Percentiles rank a stretch among this genome's conserved stretches.
These are phyloP conservation scores for Aspergillus melleus DNA, from an alignment of 2,329 filamentous ascomycete species.

Conservation along the genomic window DNA sequence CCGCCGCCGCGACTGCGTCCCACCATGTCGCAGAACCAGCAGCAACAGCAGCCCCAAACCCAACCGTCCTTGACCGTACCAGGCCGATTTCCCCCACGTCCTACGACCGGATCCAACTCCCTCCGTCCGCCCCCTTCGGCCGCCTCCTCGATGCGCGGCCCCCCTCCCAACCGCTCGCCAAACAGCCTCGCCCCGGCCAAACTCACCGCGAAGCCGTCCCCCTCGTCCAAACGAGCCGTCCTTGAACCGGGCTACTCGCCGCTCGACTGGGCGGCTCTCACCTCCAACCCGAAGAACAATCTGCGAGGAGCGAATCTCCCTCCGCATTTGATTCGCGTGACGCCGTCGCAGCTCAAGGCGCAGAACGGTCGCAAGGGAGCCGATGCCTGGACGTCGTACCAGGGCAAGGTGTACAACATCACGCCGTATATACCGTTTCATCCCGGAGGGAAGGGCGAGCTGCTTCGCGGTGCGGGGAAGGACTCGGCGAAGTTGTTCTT, in stretches of 20 bases:
- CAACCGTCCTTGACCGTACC: not conserved
- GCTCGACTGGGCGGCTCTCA: constrained; percentile 89
- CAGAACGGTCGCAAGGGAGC: constrained; percentile 81
- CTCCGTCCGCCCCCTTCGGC: constrained; percentile 38
- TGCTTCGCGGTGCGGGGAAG: constrained; percentile 63
- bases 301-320: constrained; percentile 60
- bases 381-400: constrained; percentile 87
- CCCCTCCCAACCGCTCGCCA: constrained; percentile 42
- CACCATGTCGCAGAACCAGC: constrained; percentile 22
- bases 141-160: constrained; percentile 44
- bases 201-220: constrained; percentile 47
- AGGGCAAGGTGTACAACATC: constrained; percentile 92
- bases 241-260: constrained; percentile 91
- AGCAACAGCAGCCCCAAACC: constrained; percentile 6
- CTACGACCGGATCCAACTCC: not conserved
- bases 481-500: constrained; percentile 65
- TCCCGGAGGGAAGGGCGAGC: constrained; percentile 70
- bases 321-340: constrained; percentile 66
- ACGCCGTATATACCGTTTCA: constrained; percentile 87
- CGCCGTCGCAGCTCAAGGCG: constrained; percentile 73
- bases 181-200: constrained; percentile 43
- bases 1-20: constrained; percentile 30
- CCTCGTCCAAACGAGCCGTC: constrained; percentile 46
- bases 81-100: constrained; percentile 31
- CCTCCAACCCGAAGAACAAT: constrained; percentile 61